phyloP scores from a whole-genome alignment of 768 basidiomycete genomes.

The Hygrophorus pudorinus region DNA sequence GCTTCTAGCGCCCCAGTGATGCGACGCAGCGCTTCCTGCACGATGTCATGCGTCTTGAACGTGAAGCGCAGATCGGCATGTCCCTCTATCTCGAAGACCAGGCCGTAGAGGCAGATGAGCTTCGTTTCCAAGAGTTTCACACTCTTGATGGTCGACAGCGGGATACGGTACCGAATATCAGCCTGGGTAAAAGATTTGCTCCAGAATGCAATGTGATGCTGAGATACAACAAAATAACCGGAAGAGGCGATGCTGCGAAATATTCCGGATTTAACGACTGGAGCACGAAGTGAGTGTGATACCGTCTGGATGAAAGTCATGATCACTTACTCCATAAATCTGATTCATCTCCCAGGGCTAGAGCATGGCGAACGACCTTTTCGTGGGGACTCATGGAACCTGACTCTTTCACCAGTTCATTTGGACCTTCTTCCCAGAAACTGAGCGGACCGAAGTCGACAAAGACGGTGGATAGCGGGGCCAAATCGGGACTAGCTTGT shows the following conservation, averaged over 20 bases:
- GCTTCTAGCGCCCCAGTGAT: conserved; percentile 17
- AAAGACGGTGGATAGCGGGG: conserved; percentile 19
- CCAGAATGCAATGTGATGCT: conserved; percentile 35
- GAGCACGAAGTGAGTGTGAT: neutral
- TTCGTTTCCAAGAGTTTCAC: conserved; percentile 24
- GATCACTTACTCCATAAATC: conserved; percentile 26
- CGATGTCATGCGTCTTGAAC: conserved; percentile 29
- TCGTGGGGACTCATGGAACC: conserved; percentile 17
- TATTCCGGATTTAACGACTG: conserved; percentile 28
- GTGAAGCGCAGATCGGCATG: conserved; percentile 36
- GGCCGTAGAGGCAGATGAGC: conserved; percentile 22
- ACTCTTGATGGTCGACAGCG: conserved; percentile 27
- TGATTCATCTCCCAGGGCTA: conserved; percentile 22
- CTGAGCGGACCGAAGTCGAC: conserved; percentile 34
- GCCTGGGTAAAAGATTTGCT: conserved; percentile 27
- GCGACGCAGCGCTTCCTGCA: conserved; percentile 35
- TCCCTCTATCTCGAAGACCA: conserved; percentile 36
- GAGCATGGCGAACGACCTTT: conserved; percentile 18
- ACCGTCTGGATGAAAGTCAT: neutral
- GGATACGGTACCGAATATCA: conserved; percentile 34
- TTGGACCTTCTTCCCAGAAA: conserved; percentile 16
- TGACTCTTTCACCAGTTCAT: conserved; percentile 7
- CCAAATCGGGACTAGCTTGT: neutral
- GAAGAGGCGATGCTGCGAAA: conserved; percentile 23
- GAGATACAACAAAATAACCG: conserved; percentile 34